Base-by-base conservation (phyloP, 192 early-diverging fungal species). In the Thamnidium elegans region DNA sequence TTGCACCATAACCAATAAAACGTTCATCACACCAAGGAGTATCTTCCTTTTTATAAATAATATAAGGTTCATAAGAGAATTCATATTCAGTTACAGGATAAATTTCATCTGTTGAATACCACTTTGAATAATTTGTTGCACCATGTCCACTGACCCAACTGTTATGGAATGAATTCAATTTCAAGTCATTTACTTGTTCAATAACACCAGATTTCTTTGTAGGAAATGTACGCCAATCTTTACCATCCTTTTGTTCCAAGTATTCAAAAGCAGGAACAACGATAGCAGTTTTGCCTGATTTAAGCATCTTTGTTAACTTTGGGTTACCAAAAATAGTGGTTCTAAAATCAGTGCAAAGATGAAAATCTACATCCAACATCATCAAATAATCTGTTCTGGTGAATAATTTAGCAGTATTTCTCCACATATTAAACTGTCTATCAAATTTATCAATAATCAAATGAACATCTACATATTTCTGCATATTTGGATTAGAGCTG, bases 401-500 rank as follows among this genome's bases (percentile, higher is more conserved):
- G 59, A 84, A 85, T 30, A 85, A 71, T 26, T 81, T 80, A 20
- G 83, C 83, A 3, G 85, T 73, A 43, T 85, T 85, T n/a, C 83
- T 72, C 82, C 81, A 85, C 79, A 81, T 80, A 50, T 85, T 85
- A 68, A 85, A 84, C 58, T 85, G 83, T 21, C 83, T 79, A 53
- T 80, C 79, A 45, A 84, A 85, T 19, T 69, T 67, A 56, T 85
- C 83, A 9, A 83, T 69, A n/a, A 85, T 74, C 3, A 85, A 69
- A 64, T 85, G 83, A 9, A 83, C 43, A 69, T 85, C 83, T 7
- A 82, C 77, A 52, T 74, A 81, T 67, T 80, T 32, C 19, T 67
- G 69, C 67, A 85, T 67, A 21, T 76, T 39, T 0, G 80, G 73
- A 30, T 85, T 77, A 8, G 43, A 53, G 9, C 69, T 70, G 36